Conservation (phyloP, 2,329 filamentous ascomycete species). For the Aplosporella prunicola region DNA sequence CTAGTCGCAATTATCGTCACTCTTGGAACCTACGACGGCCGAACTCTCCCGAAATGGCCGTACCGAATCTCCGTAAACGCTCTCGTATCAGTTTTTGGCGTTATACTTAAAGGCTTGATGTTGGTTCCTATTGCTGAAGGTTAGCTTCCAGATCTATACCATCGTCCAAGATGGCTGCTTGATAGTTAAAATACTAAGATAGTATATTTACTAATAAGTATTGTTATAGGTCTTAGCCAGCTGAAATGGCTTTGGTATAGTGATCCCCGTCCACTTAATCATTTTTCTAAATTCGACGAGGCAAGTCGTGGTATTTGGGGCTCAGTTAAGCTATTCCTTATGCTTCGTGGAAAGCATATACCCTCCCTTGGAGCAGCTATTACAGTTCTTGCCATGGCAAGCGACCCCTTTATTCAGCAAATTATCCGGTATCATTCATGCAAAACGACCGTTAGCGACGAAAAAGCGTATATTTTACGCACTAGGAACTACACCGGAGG, state of each 20-base stretch:
- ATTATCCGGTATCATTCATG: constrained; percentile 1
- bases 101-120: constrained; percentile 1
- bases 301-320: constrained; percentile 1
- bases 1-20: background rate
- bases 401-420: constrained; percentile 3
- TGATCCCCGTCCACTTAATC: background rate
- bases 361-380: background rate
- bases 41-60: background rate
- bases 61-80: background rate
- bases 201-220: background rate
- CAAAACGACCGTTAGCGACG: background rate
- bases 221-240: background rate
- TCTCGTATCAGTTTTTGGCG: constrained; percentile 1
- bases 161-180: too few species aligned
- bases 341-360: background rate
- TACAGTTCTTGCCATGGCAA: constrained; percentile 1
- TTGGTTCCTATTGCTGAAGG: constrained; percentile 3
- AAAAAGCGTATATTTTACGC: background rate
- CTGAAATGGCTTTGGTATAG: constrained; percentile 4
- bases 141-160: too few species aligned
- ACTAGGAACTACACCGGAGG: constrained; percentile 2
- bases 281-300: constrained; percentile 1
- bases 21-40: background rate
- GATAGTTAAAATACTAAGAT: too few species aligned
- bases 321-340: background rate